Conservation (phyloP, 495 filamentous ascomycete genomes). For the Penicillium salamii region DNA sequence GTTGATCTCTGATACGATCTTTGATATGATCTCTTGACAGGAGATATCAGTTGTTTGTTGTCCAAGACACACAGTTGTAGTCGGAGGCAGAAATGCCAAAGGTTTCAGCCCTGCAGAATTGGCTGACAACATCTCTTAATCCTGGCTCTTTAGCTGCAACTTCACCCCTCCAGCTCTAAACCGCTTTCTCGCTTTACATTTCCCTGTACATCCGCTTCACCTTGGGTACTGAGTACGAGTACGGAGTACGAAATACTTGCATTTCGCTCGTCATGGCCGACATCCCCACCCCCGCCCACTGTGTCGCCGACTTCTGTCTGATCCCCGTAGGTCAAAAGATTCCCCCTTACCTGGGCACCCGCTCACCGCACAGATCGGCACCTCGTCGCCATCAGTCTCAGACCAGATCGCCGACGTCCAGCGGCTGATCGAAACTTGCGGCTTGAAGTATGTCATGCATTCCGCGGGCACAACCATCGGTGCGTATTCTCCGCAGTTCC, state of each 20-base stretch:
- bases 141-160: background rate
- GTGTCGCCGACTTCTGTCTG: conserved; percentile 79
- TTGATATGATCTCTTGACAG: too few species aligned
- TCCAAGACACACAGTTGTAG: too few species aligned
- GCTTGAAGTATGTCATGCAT: conserved; percentile 83
- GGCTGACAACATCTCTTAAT: background rate
- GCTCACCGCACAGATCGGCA: conserved; percentile 63
- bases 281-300: conserved; percentile 62
- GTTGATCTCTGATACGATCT: background rate
- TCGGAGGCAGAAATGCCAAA: background rate
- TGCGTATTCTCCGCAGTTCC: conserved; percentile 38
- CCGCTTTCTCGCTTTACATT: background rate
- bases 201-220: too few species aligned
- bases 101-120: conserved; percentile 1
- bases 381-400: conserved; percentile 75
- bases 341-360: conserved; percentile 35
- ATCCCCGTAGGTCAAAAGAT: conserved; percentile 57
- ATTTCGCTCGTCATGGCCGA: too few species aligned
- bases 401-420: conserved; percentile 87
- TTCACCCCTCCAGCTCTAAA: background rate
- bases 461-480: conserved; percentile 89
- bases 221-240: too few species aligned
- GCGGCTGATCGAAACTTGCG: conserved; percentile 73
- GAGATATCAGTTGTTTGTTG: too few species aligned
- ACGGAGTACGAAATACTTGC: too few species aligned